These are phyloP conservation scores for Candida krabiensis DNA, from an alignment of 805 yeast genomes.

Conservation along the genomic window DNA sequence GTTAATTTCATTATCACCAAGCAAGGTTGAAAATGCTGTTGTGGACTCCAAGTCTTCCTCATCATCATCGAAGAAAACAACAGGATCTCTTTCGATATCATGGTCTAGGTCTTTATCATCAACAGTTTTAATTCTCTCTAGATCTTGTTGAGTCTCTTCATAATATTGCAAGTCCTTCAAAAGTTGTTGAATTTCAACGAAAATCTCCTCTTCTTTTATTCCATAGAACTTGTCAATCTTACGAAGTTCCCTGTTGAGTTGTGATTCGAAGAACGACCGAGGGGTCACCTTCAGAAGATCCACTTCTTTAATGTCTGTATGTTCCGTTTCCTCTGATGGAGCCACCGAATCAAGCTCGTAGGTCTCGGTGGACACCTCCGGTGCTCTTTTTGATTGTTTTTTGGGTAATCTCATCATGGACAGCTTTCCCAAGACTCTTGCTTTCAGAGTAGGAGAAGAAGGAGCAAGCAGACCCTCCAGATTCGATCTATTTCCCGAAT, in stretches of 20 bases:
- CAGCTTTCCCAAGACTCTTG: constrained; percentile 19
- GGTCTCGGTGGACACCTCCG: constrained; percentile 15
- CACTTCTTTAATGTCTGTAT: constrained; percentile 14
- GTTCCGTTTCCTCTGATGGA: constrained; percentile 2
- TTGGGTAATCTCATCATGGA: constrained; percentile 7
- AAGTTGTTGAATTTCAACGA: constrained; percentile 44
- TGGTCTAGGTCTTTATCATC: constrained; percentile 21
- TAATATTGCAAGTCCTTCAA: constrained; percentile 47
- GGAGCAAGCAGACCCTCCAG: constrained; percentile 14
- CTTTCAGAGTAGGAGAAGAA: constrained; percentile 11
- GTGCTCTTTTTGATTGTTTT: constrained; percentile 6
- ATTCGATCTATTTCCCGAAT: constrained; percentile 14
- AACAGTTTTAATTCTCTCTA: constrained; percentile 23
- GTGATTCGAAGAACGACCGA: constrained; percentile 44
- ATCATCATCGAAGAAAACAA: constrained; percentile 39
- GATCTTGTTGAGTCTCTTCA: constrained; percentile 23
- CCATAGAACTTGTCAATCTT: constrained; percentile 56
- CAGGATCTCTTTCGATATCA: constrained; percentile 21
- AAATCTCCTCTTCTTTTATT: constrained; percentile 45
- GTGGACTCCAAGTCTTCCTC: constrained; percentile 36
- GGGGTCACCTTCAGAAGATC: constrained; percentile 34
- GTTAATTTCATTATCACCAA: constrained; percentile 49
- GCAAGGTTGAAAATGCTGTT: constrained; percentile 46
- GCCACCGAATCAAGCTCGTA: constrained; percentile 18
- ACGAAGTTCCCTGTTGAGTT: constrained; percentile 46